These are phyloP conservation scores for Candida lessepsii DNA, from an alignment of 805 yeast species.

Conservation along the genomic window DNA sequence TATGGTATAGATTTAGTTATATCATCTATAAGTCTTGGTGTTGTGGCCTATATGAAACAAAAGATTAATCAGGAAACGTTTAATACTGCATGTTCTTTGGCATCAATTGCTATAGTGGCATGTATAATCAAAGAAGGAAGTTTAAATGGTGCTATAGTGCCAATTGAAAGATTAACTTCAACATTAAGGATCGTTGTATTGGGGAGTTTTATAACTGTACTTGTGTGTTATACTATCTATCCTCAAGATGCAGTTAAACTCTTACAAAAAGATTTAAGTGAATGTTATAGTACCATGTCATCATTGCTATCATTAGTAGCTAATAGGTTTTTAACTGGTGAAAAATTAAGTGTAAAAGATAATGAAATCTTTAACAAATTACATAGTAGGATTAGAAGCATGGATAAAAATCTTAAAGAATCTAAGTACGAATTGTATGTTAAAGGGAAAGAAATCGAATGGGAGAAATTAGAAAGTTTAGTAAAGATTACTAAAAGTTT, in stretches of 20 bases:
- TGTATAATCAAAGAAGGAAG: slow-evolving; percentile 75
- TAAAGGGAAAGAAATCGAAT: slow-evolving; percentile 57
- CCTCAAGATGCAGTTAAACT: slow-evolving; percentile 55
- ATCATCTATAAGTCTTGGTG: slow-evolving; percentile 57
- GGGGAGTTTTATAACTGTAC: slow-evolving; percentile 62
- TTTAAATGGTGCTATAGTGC: slow-evolving; percentile 55
- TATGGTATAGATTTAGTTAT: slow-evolving; percentile 53
- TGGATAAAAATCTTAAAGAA: slow-evolving; percentile 51
- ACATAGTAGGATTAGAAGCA: slow-evolving; percentile 36
- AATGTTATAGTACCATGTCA: slow-evolving; percentile 53
- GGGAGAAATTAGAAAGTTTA: slow-evolving; percentile 40
- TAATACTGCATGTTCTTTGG: slow-evolving; percentile 78
- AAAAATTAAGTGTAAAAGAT: slow-evolving; percentile 41
- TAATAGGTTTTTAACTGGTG: slow-evolving; percentile 50
- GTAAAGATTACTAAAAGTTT: slow-evolving; percentile 53
- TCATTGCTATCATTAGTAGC: slow-evolving; percentile 45
- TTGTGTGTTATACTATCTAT: slow-evolving; percentile 61
- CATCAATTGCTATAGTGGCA: slow-evolving; percentile 67
- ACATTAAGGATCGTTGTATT: slow-evolving; percentile 55
- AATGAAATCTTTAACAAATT: slow-evolving; percentile 35
- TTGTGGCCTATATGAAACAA: slow-evolving; percentile 69
- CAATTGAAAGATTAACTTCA: slow-evolving; percentile 51
- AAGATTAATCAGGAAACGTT: slow-evolving; percentile 64
- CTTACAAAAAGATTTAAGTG: slow-evolving; percentile 47
- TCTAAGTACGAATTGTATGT: slow-evolving; percentile 58